Base-by-base conservation (phyloP, 192 early-diverging fungal species). In the Backusella liffmaniae region DNA sequence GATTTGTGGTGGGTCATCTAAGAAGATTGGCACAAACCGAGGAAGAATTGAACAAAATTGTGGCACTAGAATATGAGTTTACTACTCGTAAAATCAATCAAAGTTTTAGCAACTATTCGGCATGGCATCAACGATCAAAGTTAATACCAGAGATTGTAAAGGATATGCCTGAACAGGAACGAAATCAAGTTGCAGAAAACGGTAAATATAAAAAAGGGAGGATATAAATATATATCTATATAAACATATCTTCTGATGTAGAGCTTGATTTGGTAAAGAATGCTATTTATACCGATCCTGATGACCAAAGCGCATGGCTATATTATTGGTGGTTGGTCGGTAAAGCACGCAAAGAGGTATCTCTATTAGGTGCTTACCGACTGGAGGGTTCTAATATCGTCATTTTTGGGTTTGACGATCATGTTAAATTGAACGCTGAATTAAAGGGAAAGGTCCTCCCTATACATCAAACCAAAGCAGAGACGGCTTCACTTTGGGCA, bases 71-170 rank as follows among this genome's bases (percentile, higher is more conserved):
- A 83, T 94, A 96, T 80, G 92, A 94, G 18, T 99, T 91, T 80
- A 97, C 96, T 0, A 93, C 90, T 1, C 85, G 83, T 56, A 98
- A 99, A 82, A 97, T 99, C 81, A 88, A 88, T 62, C 90, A 93
- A 13, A 96, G 94, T 82, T 98, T 97, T 80, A 95, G 95, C 23
- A 99, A 99, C 85, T 96, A 94, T 78, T 95, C 96, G 13, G 98
- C 98, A n/a, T 99, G 98, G 98, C 97, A 99, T 79, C 93, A 98
- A 77, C 83, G 98, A 69, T 92, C 90, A 70, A 97, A 95, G 77
- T 75, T 97, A 15, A 80, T 99, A 32, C 90, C 84, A n/a, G 72
- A 80, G 37, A 76, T 87, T 67, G 82, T 89, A 6, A 65, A 84
- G 26, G 72, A 77, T 2, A 82, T 85, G 82, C 76, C 81, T 10